Percentiles rank a stretch among this genome's conserved stretches.
phyloP scores from a whole-genome alignment of 139 green algal species.

The Yamagishiella unicocca region DNA sequence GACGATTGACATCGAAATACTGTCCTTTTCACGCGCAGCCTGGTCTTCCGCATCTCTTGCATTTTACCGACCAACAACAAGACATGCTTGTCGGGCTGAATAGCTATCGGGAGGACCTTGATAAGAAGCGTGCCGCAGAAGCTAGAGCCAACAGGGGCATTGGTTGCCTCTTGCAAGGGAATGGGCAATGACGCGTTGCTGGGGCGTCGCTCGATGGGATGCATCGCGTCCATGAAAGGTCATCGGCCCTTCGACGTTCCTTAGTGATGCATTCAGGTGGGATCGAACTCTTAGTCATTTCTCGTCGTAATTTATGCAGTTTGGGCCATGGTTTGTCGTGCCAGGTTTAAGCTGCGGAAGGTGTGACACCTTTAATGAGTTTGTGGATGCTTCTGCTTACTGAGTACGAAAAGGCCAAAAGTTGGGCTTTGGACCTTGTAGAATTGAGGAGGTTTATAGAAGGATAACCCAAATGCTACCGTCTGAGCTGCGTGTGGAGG shows the following conservation, averaged over 20 bases:
- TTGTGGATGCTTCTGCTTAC: no score
- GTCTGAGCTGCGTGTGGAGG: slow-evolving; percentile 2
- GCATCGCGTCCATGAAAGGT: no score
- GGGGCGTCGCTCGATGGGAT: no score
- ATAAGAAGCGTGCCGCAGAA: slow-evolving; percentile 15
- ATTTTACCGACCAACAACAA: slow-evolving; percentile 21
- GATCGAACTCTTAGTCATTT: no score
- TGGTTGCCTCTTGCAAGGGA: background rate
- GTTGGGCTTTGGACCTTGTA: no score
- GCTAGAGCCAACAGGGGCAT: background rate
- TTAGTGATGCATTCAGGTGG: background rate
- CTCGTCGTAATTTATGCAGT: no score
- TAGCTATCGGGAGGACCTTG: slow-evolving; percentile 11
- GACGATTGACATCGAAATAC: no score
- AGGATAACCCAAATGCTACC: no score
- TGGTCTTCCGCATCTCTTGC: slow-evolving; percentile 3
- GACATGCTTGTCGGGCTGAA: slow-evolving; percentile 28
- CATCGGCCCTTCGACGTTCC: background rate
- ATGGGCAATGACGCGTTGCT: no score
- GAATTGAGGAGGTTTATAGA: no score
- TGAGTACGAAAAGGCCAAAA: no score
- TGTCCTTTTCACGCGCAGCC: background rate
- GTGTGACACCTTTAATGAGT: no score
- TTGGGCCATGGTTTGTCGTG: slow-evolving; percentile 21
- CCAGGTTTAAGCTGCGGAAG: background rate